phyloP scores from a whole-genome alignment of 2,329 filamentous ascomycete genomes.

The Dactylonectria macrodidyma region DNA sequence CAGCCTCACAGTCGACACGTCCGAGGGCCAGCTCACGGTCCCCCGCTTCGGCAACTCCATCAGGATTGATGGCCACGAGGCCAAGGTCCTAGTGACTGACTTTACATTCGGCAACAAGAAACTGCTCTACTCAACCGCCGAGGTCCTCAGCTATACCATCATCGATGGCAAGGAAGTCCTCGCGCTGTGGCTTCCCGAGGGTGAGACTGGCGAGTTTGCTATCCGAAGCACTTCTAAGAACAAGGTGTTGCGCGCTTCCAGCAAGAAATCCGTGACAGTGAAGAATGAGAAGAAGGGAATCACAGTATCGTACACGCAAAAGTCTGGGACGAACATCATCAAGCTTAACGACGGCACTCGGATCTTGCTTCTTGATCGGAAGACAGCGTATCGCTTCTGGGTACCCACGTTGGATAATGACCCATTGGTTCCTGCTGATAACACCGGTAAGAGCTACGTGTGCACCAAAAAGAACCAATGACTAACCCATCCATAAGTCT shows the following conservation, averaged over 20 bases:
- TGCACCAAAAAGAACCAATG: not conserved
- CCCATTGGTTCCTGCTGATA: conserved; percentile 59
- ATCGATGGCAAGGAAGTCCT: conserved; percentile 64
- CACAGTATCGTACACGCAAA: conserved; percentile 64
- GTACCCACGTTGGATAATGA: conserved; percentile 65
- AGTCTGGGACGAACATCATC: conserved; percentile 62
- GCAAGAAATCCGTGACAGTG: conserved; percentile 58
- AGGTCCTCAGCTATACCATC: conserved; percentile 66
- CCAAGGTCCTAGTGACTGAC: conserved; percentile 74
- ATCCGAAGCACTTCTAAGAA: conserved; percentile 54
- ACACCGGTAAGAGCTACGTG: conserved; percentile 56
- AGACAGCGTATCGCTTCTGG: conserved; percentile 70
- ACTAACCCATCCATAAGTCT: conserved; percentile 51
- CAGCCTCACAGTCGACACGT: conserved; percentile 69
- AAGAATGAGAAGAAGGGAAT: conserved; percentile 57
- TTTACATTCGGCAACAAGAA: conserved; percentile 67
- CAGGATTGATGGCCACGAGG: conserved; percentile 71
- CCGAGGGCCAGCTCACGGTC: conserved; percentile 67
- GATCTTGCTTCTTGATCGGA: conserved; percentile 68
- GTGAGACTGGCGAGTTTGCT: conserved; percentile 69
- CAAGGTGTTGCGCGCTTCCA: conserved; percentile 46
- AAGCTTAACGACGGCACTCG: conserved; percentile 62
- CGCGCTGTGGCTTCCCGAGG: conserved; percentile 67
- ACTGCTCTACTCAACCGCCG: conserved; percentile 69
- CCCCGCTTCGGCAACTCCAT: conserved; percentile 65